Evolutionary conservation across 73 alveolate species (phyloP).

Genomic region (Paramecium sexaurelia): DNA sequence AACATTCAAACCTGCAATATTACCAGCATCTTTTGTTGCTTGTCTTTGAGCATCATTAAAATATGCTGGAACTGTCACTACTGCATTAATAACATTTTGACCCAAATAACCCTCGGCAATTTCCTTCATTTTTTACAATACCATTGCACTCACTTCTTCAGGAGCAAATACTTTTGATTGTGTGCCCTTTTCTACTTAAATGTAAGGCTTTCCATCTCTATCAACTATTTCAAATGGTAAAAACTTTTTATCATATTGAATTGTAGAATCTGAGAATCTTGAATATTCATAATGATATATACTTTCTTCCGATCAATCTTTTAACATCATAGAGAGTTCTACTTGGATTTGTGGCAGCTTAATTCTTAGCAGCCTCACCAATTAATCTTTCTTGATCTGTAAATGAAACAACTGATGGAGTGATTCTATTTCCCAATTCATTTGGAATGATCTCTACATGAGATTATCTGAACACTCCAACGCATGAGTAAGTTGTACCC

Average conservation of each 20-base stretch:
- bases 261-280: conserved; percentile 85
- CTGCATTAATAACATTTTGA: conserved; percentile 86
- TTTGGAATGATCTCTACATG: conserved; percentile 94
- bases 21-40: conserved; percentile 98
- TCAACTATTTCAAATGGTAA: conserved; percentile 91
- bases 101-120: conserved; percentile 96
- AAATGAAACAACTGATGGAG: conserved; percentile 96
- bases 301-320: conserved; percentile 82
- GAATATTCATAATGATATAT: background rate
- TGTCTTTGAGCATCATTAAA: conserved; percentile 93
- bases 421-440: conserved; percentile 87
- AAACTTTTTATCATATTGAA: conserved; percentile 89
- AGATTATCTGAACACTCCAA: conserved; percentile 89
- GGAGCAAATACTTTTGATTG: conserved; percentile 85
- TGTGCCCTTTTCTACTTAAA: conserved; percentile 76
- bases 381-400: conserved; percentile 91
- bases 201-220: conserved; percentile 95
- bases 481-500: conserved; percentile 97
- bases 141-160: conserved; percentile 94
- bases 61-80: conserved; percentile 91
- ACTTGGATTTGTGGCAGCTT: conserved; percentile 86
- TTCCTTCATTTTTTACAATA: conserved; percentile 89
- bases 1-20: conserved; percentile 84
- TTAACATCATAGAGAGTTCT: conserved; percentile 87
- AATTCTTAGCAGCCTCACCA: conserved; percentile 96